Base-by-base conservation (phyloP, 2,329 filamentous ascomycete genomes). In the Fusarium hainanense region DNA sequence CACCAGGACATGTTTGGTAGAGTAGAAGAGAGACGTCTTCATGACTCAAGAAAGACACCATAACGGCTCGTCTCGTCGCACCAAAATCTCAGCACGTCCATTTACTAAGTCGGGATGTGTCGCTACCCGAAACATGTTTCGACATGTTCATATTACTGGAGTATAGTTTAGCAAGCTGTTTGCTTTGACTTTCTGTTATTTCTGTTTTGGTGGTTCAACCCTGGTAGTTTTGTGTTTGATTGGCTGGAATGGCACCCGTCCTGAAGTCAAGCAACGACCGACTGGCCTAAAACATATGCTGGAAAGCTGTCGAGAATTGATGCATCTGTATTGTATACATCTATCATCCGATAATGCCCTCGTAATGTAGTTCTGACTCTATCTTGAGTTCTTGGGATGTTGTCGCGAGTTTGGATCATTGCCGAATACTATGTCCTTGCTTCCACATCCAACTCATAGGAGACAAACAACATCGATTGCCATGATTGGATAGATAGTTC, bases 71-170 rank as follows among this genome's bases (percentile, higher is more conserved):
- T 55, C 44, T 67, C 32, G 43, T 71, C 46, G 32, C 44, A 64
- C 54, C 42, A 34, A 47, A 43, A 21, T 27, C 25, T 12, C 12
- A 20, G 27, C 14, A 47, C 41, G 11, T 23, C 32, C 47, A 49
- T 56, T 27, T 27, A 49, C 28, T 23, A 49, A 42, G 12, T 28
- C 49, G 46, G 40, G 18, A 32, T 50, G 21, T 58, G 70, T 44
- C 32, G 25, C 40, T 63, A 69, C 47, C 69, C 67, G 69, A 57
- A 63, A 63, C 67, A 71, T 63, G 54, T 60, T 55, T 66, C 55
- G 46, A 54, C 34, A 30, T n/a, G 28, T n/a, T 18, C 30, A 66
- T 42, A 49, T 32, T 25, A 11, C 41, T 23, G 34, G 20, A 30
- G 51, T 34, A 47, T n/a, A 40, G 18, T 14, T 13, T 54, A n/a